These are phyloP conservation scores for Penicillium capsulatum DNA, from an alignment of 2,329 filamentous ascomycete species.

Conservation along the genomic window DNA sequence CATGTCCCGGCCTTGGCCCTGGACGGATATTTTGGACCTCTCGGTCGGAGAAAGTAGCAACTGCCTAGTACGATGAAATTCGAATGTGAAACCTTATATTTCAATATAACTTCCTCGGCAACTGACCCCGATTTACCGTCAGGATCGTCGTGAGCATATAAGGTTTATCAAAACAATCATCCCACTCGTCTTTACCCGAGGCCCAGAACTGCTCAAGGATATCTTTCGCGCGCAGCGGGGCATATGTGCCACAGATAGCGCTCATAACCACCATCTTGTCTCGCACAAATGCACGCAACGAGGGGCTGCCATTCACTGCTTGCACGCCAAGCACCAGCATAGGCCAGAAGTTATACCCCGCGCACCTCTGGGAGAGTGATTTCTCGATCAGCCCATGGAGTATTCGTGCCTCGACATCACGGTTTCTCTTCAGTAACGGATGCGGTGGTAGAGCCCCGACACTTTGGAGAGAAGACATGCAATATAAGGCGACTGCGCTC, in stretches of 20 bases:
- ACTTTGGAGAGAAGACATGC: constrained; percentile 36
- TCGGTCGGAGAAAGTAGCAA: no score
- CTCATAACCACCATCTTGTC: constrained; percentile 26
- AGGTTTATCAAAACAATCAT: constrained; percentile 38
- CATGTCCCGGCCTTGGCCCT: no score
- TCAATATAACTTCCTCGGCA: no score
- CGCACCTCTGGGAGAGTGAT: constrained; percentile 2
- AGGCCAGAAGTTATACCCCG: constrained; percentile 35
- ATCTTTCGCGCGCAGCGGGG: constrained; percentile 30
- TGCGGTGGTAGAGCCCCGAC: constrained; percentile 22
- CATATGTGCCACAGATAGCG: constrained; percentile 24
- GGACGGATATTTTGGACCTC: no score
- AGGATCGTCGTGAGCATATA: constrained; percentile 13
- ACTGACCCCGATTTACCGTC: no score
- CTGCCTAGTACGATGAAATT: no score
- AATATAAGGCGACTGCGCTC: constrained; percentile 34
- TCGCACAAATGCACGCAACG: constrained; percentile 28
- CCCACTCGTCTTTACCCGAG: constrained; percentile 32
- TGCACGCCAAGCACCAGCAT: constrained; percentile 37
- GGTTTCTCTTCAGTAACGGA: constrained; percentile 7
- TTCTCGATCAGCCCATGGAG: constrained; percentile 14
- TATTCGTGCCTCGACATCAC: not conserved
- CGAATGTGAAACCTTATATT: no score
- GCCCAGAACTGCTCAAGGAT: constrained; percentile 37
- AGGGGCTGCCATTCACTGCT: constrained; percentile 18